Evolutionary conservation across 2,329 filamentous ascomycete species (phyloP), one percentile per base, ranked within the genome.

Genomic region (Phyllosticta citriasiana): DNA sequence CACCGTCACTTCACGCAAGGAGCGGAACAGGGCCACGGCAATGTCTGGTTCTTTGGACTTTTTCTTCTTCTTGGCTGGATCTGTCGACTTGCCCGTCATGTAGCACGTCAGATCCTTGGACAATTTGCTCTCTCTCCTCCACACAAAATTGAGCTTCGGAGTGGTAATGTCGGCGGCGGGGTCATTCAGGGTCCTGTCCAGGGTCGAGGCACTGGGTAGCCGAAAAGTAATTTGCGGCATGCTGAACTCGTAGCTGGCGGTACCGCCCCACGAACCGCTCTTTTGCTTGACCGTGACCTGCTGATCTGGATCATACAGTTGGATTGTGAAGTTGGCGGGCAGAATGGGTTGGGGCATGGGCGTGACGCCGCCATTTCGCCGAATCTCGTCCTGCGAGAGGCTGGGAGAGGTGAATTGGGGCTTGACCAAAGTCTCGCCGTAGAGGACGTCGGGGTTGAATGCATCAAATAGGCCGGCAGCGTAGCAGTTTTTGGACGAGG

Each of bases 291-390:
- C 82, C 0, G 79, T 68, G 22, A 97, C 79, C 67, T 88, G 82
- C 73, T 94, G 91, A 72, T 97, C 93, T 0, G 94, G 94, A 71
- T 96, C 94, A 79, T 97, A 97, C 2, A 99, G 85, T 68, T 93
- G 88, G 50, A 97, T 82, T n/a, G 82, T 81, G 72, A 97, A 96
- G 59, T 84, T 80, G 61, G 87, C 86, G 0, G 93, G 92, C 27
- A 90, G 82, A 35, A 89, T 80, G 9, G 92, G 88, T 63, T 88
- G 82, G 0, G 88, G 86, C 16, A 82, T 83, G 24, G 82, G 86
- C 2, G 82, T 78, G 0, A 84, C 76, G 16, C 87, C 88, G 63
- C 85, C 86, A 69, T 88, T 82, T 63, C 75, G 82, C 64, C 90
- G 85, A 61, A 92, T 82, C 70, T 95, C 88, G 59, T 94, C 90